Evolutionary conservation across 345 rosid genomes (phyloP), one percentile per base, ranked within the genome.

Genomic region (Isatis tinctoria): DNA sequence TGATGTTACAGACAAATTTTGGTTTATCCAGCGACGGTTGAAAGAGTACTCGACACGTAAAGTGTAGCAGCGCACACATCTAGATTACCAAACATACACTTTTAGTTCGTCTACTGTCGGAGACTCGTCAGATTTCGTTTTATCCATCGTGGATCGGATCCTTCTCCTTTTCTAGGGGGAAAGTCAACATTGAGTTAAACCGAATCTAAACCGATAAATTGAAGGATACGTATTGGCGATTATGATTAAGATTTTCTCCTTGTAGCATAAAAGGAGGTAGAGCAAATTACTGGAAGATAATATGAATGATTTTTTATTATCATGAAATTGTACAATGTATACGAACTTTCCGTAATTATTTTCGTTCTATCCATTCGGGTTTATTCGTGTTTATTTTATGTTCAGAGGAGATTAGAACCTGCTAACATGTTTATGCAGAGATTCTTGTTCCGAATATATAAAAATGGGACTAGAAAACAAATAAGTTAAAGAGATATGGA

Each of bases 1-100:
- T 62, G 8, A 60, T 62, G 43, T 10, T 22, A 8, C 7, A 33
- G 6, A 73, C 10, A 14, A 0, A 48, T 61, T 61, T 10, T 64
- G 53, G 30, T 52, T 24, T 61, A 17, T 39, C 61, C 51, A n/a
- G 40, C 32, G 24, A 44, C 16, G 33, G 28, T 8, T 65, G 18
- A 48, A 58, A 58, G 60, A 66, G 72, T 74, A 70, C 16, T 65
- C 7, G 3, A 35, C 72, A 74, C 59, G 77, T 74, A 11, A 73
- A 63, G 35, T 36, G 26, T 70, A 32, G 10, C 10, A 51, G n/a
- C 11, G 74, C 37, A 30, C 5, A 1, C 4, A 2, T 47, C 69
- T 36, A 67, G 10, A 67, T 39, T 33, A 65, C 37, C 24, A 51
- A 12, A 53, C 36, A 13, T 12, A 10, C 35, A 11, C 17, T 49